Conservation (phyloP, 1,139 yeast species). For the Yamadazyma mexicana region DNA sequence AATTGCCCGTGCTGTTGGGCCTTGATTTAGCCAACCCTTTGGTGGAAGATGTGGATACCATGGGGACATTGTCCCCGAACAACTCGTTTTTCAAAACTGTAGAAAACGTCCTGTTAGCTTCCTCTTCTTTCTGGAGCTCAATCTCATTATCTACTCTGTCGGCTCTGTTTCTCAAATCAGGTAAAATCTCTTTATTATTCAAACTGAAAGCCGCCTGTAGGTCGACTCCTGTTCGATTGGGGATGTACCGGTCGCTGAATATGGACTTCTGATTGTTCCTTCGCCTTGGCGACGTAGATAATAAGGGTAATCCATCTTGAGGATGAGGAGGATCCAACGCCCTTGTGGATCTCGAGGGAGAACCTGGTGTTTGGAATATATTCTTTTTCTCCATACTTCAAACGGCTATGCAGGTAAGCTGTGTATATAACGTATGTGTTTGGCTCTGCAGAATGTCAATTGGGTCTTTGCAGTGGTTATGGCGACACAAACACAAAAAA, state of each 20-base stretch:
- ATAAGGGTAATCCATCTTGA: constrained; percentile 22
- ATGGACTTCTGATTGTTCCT: constrained; percentile 41
- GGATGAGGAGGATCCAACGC: constrained; percentile 34
- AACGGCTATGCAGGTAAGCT: too few species aligned
- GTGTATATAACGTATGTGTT: too few species aligned
- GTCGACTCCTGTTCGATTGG: constrained; percentile 81
- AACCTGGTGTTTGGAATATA: constrained; percentile 37
- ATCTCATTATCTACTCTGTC: constrained; percentile 54
- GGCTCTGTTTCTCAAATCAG: constrained; percentile 30
- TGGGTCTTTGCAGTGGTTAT: background rate
- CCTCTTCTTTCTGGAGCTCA: constrained; percentile 69
- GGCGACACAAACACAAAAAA: background rate
- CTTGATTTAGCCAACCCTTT: constrained; percentile 12
- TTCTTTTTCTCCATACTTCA: constrained; percentile 17
- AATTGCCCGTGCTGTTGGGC: constrained; percentile 26
- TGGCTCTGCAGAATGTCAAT: background rate
- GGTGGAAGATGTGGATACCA: constrained; percentile 29
- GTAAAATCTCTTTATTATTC: constrained; percentile 46
- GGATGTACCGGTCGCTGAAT: constrained; percentile 84
- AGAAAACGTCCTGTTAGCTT: constrained; percentile 85
- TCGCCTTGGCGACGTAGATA: constrained; percentile 41
- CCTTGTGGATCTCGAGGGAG: constrained; percentile 43
- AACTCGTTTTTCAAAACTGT: constrained; percentile 85
- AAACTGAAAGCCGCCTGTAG: constrained; percentile 84
- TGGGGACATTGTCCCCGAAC: constrained; percentile 82